Conservation (phyloP, 163 green algal species). For the Botryococcus braunii region DNA sequence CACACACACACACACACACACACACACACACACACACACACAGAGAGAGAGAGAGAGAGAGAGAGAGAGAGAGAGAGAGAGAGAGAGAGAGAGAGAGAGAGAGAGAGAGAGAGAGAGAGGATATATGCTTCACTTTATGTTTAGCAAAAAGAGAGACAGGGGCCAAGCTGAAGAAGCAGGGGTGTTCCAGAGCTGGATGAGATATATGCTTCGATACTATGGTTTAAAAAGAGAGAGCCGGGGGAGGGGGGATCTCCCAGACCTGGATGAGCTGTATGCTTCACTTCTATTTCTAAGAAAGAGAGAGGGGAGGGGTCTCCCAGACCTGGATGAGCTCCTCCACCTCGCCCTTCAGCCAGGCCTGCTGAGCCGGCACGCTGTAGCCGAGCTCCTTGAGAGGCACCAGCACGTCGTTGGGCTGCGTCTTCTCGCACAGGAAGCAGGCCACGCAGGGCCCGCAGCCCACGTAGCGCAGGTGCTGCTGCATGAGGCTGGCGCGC, state of each 20-base stretch:
- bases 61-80: too few species aligned
- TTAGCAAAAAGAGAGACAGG: too few species aligned
- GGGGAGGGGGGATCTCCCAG: neutral
- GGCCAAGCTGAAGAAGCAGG: too few species aligned
- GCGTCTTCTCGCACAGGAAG: slow-evolving; percentile 53
- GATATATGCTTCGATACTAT: neutral
- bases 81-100: too few species aligned
- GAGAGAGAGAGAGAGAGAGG: too few species aligned
- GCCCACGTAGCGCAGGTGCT: slow-evolving; percentile 71
- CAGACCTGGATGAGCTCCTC: slow-evolving; percentile 46
- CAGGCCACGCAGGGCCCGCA: slow-evolving; percentile 63
- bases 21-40: too few species aligned
- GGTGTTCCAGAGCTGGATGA: too few species aligned
- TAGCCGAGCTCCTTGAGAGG: slow-evolving; percentile 25
- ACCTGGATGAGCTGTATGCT: too few species aligned
- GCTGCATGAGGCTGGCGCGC: slow-evolving; percentile 40
- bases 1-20: too few species aligned
- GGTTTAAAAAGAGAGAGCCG: neutral
- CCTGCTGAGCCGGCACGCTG: slow-evolving; percentile 25
- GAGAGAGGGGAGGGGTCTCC: neutral
- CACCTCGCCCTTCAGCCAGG: slow-evolving; percentile 57
- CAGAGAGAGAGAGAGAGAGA: too few species aligned
- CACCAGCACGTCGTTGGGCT: slow-evolving; percentile 42
- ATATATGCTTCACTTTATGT: too few species aligned
- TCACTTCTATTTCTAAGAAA: neutral